Evolutionary conservation across 2,329 filamentous ascomycete genomes (phyloP), one percentile per base, ranked within the genome.

Genomic region (Aureobasidium lini): DNA sequence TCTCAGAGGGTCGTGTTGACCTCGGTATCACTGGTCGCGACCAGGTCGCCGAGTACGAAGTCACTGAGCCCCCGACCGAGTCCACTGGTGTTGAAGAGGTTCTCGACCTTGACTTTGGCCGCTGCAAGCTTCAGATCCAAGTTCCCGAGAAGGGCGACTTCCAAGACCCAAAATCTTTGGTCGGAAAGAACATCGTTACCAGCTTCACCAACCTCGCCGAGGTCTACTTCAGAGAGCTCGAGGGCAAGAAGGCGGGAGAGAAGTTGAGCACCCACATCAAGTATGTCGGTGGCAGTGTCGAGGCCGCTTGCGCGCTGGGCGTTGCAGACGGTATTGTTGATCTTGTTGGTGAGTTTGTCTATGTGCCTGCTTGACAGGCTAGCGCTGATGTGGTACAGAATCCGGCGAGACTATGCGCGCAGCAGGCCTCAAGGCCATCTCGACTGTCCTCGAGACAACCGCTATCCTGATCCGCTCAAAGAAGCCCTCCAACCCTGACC

Each of bases 371-470:
- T 10, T 34, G 59, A 31, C 58, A 11, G 11, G 42, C 16, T 60
- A 58, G 18, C 37, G 11, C 34, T 61, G 16, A 53, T 47, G 15
- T 18, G n/a, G 4, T 6, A 13, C 66, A 94, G 93, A 99, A 79
- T 97, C 94, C 18, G 94, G 94, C 60, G 93, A 97, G 76, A 99
- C 94, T 0, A 99, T 99, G 94, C 88, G 89, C 69, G 94, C 93
- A 18, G 93, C 93, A 44, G 94, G 94, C 28, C 82, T 99, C 53
- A 92, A 91, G 76, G 87, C 93, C 60, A 96, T 97, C 67, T 91
- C 94, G 67, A 99, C 94, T 2, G 91, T 99, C 29, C 82, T 96
- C 54, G 86, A 90, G 60, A 92, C 88, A 59, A 89, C 87, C 16
- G 92, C 94, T 34, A 87, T 96, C 49, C 82, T 99, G 61, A 92